Percentiles rank a stretch among this genome's conserved stretches.
phyloP scores from a whole-genome alignment of 495 filamentous ascomycete species.

The Hypoxylon lienhwacheense region DNA sequence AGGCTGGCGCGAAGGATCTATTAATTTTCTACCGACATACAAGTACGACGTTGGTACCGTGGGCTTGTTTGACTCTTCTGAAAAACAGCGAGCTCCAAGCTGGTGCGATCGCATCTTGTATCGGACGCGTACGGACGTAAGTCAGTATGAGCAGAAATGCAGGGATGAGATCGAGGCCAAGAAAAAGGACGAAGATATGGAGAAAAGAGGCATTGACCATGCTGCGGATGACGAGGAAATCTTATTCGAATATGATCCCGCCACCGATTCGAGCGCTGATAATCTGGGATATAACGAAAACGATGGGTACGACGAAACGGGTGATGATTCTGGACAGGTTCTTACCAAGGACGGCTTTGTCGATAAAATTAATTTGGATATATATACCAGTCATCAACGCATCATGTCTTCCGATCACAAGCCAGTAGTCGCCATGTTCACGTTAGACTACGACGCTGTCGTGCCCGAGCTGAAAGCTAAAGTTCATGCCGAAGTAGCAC shows the following conservation, averaged over 20 bases:
- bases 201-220: conserved; percentile 72
- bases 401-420: conserved; percentile 96
- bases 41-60: conserved; percentile 97
- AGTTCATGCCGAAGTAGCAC: conserved; percentile 82
- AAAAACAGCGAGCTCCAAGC: conserved; percentile 87
- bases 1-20: conserved; percentile 87
- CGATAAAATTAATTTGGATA: conserved; percentile 66
- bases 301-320: conserved; percentile 62
- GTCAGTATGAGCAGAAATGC: conserved; percentile 67
- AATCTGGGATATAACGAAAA: conserved; percentile 55
- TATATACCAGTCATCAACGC: conserved; percentile 84
- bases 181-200: conserved; percentile 82
- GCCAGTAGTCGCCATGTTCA: conserved; percentile 79
- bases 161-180: conserved; percentile 66
- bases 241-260: conserved; percentile 88
- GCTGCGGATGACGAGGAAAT: conserved; percentile 78
- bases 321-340: conserved; percentile 45
- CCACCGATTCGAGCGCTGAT: conserved; percentile 60
- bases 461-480: conserved; percentile 78
- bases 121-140: conserved; percentile 69
- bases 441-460: conserved; percentile 79
- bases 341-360: conserved; percentile 59
- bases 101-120: conserved; percentile 99
- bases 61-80: conserved; percentile 88
- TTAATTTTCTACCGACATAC: conserved; percentile 89